phyloP scores from a whole-genome alignment of 208 protist species.

The Acanthamoeba polyphaga region DNA sequence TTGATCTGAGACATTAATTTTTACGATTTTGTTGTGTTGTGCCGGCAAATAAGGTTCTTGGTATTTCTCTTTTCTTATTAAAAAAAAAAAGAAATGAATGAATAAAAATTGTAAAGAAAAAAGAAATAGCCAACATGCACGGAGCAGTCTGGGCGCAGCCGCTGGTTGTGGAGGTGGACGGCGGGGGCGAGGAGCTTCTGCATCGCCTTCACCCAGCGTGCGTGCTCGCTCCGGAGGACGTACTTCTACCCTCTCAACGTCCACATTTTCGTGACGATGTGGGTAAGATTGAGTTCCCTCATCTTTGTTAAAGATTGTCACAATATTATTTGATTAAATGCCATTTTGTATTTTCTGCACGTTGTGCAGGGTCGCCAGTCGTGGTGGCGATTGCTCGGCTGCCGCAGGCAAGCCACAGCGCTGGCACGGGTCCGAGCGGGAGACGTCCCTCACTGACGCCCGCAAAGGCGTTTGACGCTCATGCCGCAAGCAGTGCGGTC shows the following conservation, averaged over 20 bases:
- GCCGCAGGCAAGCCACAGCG: background rate
- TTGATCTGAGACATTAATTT: no score
- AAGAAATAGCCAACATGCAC: no score
- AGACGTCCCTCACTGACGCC: no score
- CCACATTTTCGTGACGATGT: background rate
- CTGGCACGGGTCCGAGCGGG: background rate
- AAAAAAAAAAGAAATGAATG: no score
- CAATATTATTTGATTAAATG: background rate
- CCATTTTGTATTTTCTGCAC: background rate
- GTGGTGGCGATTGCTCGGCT: constrained; percentile 28
- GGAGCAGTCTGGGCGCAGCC: background rate
- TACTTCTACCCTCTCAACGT: background rate
- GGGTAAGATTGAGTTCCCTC: constrained; percentile 11
- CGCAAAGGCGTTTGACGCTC: no score
- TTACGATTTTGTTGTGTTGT: no score
- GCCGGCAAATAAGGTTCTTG: no score
- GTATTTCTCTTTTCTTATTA: no score
- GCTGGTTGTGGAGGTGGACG: constrained; percentile 24
- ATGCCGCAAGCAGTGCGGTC: background rate
- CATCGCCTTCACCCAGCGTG: constrained; percentile 5
- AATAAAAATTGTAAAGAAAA: background rate
- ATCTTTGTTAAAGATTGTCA: background rate
- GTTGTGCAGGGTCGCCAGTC: background rate
- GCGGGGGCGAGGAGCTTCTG: background rate
- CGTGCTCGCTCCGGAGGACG: constrained; percentile 27